Evolutionary conservation across 192 early-diverging fungal genomes (phyloP).

Genomic region (Umbelopsis vinacea): DNA sequence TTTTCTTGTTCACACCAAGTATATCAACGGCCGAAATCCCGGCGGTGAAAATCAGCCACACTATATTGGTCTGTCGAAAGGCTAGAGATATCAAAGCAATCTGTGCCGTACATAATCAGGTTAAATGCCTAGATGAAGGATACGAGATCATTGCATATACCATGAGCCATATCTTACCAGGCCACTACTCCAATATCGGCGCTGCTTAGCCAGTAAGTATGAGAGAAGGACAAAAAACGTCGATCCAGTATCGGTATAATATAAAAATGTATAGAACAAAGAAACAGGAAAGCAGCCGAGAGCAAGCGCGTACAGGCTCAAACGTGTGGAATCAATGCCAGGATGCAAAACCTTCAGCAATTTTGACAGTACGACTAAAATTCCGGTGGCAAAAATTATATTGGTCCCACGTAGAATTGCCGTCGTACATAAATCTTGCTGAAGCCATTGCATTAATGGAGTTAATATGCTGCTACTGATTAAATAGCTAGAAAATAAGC

Average conservation of each 20-base stretch:
- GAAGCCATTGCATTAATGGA: not conserved
- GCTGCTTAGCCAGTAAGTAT: conserved; percentile 58
- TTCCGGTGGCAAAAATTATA: conserved; percentile 61
- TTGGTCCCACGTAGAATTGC: conserved; percentile 65
- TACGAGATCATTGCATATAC: not conserved
- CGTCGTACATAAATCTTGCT: conserved; percentile 27
- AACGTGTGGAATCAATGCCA: conserved; percentile 9
- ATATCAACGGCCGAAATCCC: conserved; percentile 46
- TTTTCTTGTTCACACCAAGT: conserved; percentile 18
- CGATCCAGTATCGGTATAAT: conserved; percentile 92
- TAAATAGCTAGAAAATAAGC: conserved; percentile 27
- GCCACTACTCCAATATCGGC: conserved; percentile 56
- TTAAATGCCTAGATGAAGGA: not conserved
- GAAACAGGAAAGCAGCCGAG: conserved; percentile 76
- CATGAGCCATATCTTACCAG: conserved; percentile 45
- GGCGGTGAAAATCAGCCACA: conserved; percentile 82
- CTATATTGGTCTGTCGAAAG: conserved; percentile 92
- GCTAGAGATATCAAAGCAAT: conserved; percentile 51
- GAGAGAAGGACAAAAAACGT: conserved; percentile 76
- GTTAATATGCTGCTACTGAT: conserved; percentile 26
- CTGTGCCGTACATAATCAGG: conserved; percentile 17
- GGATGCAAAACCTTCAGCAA: conserved; percentile 50
- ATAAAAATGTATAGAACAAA: conserved; percentile 88
- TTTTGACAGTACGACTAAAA: conserved; percentile 49
- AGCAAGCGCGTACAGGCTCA: conserved; percentile 42